Percentiles rank a stretch among this genome's conserved stretches.
Evolutionary conservation across 768 basidiomycete genomes (phyloP).

Genomic region (Xerocomus brunneocitrinus): DNA sequence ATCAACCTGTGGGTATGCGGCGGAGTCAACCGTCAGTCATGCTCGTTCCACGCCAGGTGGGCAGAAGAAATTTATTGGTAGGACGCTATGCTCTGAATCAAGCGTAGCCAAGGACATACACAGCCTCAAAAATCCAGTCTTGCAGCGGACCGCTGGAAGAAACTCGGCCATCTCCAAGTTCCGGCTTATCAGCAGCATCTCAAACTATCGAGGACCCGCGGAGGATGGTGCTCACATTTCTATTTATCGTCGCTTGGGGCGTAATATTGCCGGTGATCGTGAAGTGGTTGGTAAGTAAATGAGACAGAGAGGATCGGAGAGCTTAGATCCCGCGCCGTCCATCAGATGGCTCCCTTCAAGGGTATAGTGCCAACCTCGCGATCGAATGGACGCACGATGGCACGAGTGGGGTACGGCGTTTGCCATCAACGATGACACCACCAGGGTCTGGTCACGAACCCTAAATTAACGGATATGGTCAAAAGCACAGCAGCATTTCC

Average conservation of each 20-base stretch:
- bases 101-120: conserved; percentile 1
- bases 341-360: conserved; percentile 16
- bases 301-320: conserved; percentile 10
- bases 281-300: neutral
- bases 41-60: neutral
- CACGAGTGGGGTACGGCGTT: conserved; percentile 18
- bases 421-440: conserved; percentile 18
- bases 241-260: conserved; percentile 8
- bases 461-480: conserved; percentile 30
- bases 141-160: neutral
- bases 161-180: conserved; percentile 3
- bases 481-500: conserved; percentile 23
- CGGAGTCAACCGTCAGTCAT: neutral
- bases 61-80: neutral
- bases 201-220: conserved; percentile 26
- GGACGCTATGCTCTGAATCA: neutral
- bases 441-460: conserved; percentile 17
- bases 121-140: neutral
- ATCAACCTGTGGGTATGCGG: conserved; percentile 6
- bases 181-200: conserved; percentile 14
- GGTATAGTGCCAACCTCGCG: conserved; percentile 13
- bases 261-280: neutral
- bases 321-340: conserved; percentile 15
- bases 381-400: conserved; percentile 8
- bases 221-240: conserved; percentile 12